phyloP scores from a whole-genome alignment of 2,329 filamentous ascomycete species.

The Verticillium dahliae region DNA sequence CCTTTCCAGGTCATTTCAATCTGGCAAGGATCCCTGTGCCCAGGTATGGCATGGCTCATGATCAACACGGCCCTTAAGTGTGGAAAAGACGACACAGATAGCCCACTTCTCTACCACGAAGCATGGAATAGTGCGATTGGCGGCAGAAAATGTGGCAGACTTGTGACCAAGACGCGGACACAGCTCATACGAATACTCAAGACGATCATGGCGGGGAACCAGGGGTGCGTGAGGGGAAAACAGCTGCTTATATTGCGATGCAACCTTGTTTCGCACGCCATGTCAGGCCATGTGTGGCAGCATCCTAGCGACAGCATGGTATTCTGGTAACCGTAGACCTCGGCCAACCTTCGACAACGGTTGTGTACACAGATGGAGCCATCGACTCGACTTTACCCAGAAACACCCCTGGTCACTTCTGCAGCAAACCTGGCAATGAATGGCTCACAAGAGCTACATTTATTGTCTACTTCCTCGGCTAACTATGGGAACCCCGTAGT shows the following conservation, averaged over 20 bases:
- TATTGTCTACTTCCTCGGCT: not conserved
- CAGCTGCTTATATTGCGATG: not conserved
- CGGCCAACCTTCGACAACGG: not conserved
- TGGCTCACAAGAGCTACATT: not conserved
- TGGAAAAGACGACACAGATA: too few species aligned
- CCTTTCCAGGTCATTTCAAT: too few species aligned
- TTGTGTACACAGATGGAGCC: not conserved
- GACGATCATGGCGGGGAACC: not conserved
- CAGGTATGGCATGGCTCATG: too few species aligned
- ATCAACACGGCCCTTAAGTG: too few species aligned
- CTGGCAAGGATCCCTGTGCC: too few species aligned
- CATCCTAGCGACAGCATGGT: not conserved
- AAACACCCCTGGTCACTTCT: not conserved
- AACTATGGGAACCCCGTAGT: not conserved
- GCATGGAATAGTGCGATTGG: too few species aligned
- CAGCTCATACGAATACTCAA: not conserved
- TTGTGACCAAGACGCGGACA: not conserved
- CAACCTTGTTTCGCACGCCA: not conserved
- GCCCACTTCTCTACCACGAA: too few species aligned
- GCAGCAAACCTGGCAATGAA: not conserved
- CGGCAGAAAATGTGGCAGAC: too few species aligned
- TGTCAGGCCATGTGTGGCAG: not conserved
- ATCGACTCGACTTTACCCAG: not conserved
- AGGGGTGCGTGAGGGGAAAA: not conserved
- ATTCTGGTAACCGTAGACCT: not conserved